Evolutionary conservation across 768 basidiomycete species (phyloP).

Genomic region (Sarcodon sp.): DNA sequence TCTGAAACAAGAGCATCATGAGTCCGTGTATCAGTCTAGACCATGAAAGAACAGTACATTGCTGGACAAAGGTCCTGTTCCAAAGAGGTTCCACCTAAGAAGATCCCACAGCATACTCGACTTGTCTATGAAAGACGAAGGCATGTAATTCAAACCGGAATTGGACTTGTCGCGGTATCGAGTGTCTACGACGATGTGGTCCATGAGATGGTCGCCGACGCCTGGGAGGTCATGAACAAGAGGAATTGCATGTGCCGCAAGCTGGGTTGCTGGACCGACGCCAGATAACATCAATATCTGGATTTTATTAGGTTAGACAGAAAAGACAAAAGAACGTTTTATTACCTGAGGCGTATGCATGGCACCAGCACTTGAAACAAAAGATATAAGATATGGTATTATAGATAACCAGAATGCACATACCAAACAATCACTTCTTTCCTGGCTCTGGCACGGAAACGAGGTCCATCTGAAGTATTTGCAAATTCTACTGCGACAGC

Average conservation of each 20-base stretch:
- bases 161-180: slow-evolving; percentile 38
- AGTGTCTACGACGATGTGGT: slow-evolving; percentile 47
- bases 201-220: slow-evolving; percentile 62
- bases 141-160: slow-evolving; percentile 26
- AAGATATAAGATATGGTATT: background rate
- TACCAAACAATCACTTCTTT: slow-evolving; percentile 56
- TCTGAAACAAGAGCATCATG: slow-evolving; percentile 8
- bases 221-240: slow-evolving; percentile 52
- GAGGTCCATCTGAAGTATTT: slow-evolving; percentile 19
- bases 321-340: slow-evolving; percentile 1
- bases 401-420: slow-evolving; percentile 10
- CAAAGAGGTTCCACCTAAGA: slow-evolving; percentile 28
- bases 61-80: slow-evolving; percentile 35
- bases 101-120: slow-evolving; percentile 8
- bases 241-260: slow-evolving; percentile 38
- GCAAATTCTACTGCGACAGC: slow-evolving; percentile 55
- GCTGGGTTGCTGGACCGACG: slow-evolving; percentile 51
- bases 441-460: slow-evolving; percentile 32
- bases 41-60: slow-evolving; percentile 28
- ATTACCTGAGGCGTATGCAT: slow-evolving; percentile 47
- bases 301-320: slow-evolving; percentile 3
- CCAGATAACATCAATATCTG: slow-evolving; percentile 67
- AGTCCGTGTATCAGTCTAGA: background rate
- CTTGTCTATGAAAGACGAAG: slow-evolving; percentile 1
- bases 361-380: slow-evolving; percentile 35